Conservation (phyloP, 1,284 basidiomycete species). For the Moniliophthora roreri region DNA sequence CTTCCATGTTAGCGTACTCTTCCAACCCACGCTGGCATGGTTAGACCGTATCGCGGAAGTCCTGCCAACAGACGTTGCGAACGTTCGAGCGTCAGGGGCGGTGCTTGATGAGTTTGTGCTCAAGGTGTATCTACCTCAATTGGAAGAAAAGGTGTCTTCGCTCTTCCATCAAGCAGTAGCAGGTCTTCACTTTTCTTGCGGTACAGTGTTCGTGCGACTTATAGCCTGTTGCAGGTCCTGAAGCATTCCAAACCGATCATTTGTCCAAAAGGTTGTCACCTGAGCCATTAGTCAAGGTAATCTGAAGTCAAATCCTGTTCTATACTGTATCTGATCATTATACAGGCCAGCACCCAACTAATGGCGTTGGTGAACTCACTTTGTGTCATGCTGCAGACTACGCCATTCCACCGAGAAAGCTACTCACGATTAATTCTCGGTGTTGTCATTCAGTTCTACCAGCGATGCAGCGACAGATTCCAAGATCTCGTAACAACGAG, state of each 20-base stretch:
- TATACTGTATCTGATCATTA: conserved; percentile 4
- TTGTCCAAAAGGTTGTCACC: conserved; percentile 60
- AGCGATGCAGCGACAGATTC: conserved; percentile 88
- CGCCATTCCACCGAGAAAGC: conserved; percentile 95
- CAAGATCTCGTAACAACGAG: conserved; percentile 65
- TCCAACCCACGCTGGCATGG: conserved; percentile 91
- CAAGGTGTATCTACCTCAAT: conserved; percentile 89
- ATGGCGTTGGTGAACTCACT: conserved; percentile 92
- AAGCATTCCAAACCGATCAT: conserved; percentile 82
- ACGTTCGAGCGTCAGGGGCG: conserved; percentile 68
- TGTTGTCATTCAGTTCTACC: conserved; percentile 97
- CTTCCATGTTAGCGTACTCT: conserved; percentile 93
- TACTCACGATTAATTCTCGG: conserved; percentile 93
- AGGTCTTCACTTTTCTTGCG: conserved; percentile 38
- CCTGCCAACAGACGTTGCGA: conserved; percentile 74
- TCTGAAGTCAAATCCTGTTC: not conserved
- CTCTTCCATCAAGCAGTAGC: conserved; percentile 87
- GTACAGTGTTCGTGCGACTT: conserved; percentile 1
- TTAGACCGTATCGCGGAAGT: conserved; percentile 72
- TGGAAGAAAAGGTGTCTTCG: conserved; percentile 92
- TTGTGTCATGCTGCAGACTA: conserved; percentile 88
- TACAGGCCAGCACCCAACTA: conserved; percentile 78
- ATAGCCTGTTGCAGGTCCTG: conserved; percentile 52
- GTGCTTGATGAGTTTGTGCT: conserved; percentile 94
- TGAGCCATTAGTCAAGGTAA: conserved; percentile 80